Percentiles rank a stretch among this genome's conserved stretches.
phyloP scores from a whole-genome alignment of 345 rosid genomes.

The Acer yangbiense region DNA sequence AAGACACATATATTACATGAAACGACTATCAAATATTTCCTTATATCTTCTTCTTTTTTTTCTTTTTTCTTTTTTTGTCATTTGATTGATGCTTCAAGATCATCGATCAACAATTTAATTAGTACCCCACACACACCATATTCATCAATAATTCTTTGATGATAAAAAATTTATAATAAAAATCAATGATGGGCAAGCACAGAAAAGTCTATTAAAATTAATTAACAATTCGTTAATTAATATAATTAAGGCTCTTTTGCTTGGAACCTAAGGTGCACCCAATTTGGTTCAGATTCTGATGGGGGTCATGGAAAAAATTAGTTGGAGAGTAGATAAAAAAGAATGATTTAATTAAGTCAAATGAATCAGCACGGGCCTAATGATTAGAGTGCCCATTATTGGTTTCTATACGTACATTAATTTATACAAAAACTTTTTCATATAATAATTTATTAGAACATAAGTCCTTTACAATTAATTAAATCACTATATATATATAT shows the following conservation, averaged over 20 bases:
- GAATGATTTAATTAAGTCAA: constrained; percentile 23
- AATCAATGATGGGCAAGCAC: background rate
- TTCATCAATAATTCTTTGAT: constrained; percentile 1
- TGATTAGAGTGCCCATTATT: constrained; percentile 39
- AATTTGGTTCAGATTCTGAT: background rate
- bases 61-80: background rate
- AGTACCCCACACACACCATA: constrained; percentile 2
- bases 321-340: background rate
- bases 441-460: background rate
- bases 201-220: background rate
- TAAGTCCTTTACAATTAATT: background rate
- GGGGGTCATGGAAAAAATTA: constrained; percentile 2
- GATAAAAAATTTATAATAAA: background rate
- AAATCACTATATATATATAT: background rate
- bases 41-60: background rate
- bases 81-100: constrained; percentile 11
- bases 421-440: background rate
- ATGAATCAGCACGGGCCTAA: constrained; percentile 30
- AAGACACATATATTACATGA: background rate
- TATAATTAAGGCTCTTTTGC: background rate
- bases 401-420: constrained; percentile 9
- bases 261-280: background rate
- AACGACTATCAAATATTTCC: background rate
- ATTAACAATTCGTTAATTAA: background rate
- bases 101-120: background rate